Evolutionary conservation across 108 stramenopile genomes (phyloP), one percentile per base, ranked within the genome.

Genomic region (Nitzschia sp.): DNA sequence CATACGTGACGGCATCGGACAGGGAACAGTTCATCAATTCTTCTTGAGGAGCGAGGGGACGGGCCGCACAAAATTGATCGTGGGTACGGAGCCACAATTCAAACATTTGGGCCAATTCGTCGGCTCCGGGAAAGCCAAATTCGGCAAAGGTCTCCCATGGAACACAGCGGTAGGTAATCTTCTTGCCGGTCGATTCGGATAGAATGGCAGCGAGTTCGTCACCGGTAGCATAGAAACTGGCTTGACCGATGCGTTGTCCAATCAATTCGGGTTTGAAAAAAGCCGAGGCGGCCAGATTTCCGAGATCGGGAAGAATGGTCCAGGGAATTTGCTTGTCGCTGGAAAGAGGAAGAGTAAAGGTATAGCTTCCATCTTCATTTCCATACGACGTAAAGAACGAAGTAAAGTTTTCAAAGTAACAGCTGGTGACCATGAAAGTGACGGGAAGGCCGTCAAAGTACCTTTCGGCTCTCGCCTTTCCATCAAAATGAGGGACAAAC

Each of bases 401-500:
- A 8, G 4, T n/a, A 50, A 50, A 50, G 48, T 50, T 50, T 22
- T 50, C 48, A 50, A 50, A 50, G 48, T n/a, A 50, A 21, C 48
- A 50, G 19, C 48, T 50, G 8, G 48, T 50, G 4, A 22, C 19
- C 48, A 50, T 50, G 19, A 50, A 50, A 22, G 48, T 50, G 17
- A 21, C 19, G 21, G 48, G 48, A 8, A 50, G 21, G 4, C 48
- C 48, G 13, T 50, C 48, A 50, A 21, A 50, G 48, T 50, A 50
- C 48, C 19, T 50, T 21, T 48, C 63, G 2, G 54, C 53, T 36
- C 41, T n/a, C 1, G 36, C 53, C 35, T 68, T 68, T 3, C 54
- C 66, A 56, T 68, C 66, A 56, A 68, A 68, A 21, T 68, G 54
- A 56, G 66, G 66, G 0, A 56, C 54, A 19, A 34, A 55, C 30